Conservation (phyloP, 192 early-diverging fungal species). For the Coemansia sp. region DNA sequence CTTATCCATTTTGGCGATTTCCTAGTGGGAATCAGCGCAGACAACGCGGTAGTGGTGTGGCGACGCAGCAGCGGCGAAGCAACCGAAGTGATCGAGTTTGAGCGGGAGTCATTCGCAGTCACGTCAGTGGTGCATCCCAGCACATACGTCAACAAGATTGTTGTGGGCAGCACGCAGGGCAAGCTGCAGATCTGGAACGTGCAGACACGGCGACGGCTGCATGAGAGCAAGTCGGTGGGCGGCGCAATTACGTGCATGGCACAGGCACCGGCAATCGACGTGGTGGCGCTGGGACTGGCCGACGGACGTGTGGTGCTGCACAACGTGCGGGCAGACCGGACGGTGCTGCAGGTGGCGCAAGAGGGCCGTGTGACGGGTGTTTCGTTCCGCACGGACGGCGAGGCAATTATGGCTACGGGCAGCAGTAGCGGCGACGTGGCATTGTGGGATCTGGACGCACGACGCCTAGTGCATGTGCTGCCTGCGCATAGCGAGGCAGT, state of each 20-base stretch:
- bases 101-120: constrained; percentile 61
- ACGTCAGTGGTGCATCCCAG: constrained; percentile 85
- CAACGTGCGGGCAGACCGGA: constrained; percentile 80
- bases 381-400: constrained; percentile 87
- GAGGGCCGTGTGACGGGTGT: constrained; percentile 87
- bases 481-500: constrained; percentile 82
- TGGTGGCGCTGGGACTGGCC: constrained; percentile 86
- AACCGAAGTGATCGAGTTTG: constrained; percentile 74
- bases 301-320: constrained; percentile 82
- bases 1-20: constrained; percentile 75
- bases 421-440: constrained; percentile 84
- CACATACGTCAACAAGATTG: constrained; percentile 97
- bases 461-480: constrained; percentile 72
- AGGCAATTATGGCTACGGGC: constrained; percentile 85
- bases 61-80: constrained; percentile 67
- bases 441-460: constrained; percentile 87
- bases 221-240: constrained; percentile 75
- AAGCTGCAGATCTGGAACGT: constrained; percentile 95
- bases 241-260: constrained; percentile 73
- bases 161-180: constrained; percentile 82
- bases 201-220: constrained; percentile 66
- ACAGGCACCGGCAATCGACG: constrained; percentile 90
- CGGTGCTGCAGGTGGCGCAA: constrained; percentile 76
- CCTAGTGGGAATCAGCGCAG: constrained; percentile 73
- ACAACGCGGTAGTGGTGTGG: constrained; percentile 79